Evolutionary conservation across 257 asterid genomes (phyloP).

Genomic region (Solanum megistacrolobum): DNA sequence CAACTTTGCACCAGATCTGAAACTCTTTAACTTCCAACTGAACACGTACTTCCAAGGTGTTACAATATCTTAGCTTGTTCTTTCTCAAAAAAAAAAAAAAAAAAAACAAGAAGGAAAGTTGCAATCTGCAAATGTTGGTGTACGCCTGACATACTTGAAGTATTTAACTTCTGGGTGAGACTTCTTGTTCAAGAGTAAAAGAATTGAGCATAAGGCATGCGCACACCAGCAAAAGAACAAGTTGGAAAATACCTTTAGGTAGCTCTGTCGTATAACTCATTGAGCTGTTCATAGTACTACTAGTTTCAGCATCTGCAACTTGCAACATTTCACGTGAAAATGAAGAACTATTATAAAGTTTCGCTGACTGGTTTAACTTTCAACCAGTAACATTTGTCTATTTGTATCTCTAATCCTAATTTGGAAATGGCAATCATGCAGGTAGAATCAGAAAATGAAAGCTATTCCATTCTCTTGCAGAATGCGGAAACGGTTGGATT

Average conservation of each 20-base stretch:
- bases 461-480: conserved; percentile 66
- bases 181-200: not conserved
- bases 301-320: not conserved
- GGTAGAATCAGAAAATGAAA: conserved; percentile 32
- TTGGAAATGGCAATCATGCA: conserved; percentile 16
- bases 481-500: conserved; percentile 85
- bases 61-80: not conserved
- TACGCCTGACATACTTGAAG: not conserved
- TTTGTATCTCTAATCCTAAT: not conserved
- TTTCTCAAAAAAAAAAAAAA: not conserved
- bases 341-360: not conserved
- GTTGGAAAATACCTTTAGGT: not conserved
- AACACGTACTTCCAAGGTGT: not conserved
- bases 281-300: not conserved
- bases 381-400: not conserved
- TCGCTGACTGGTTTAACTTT: not conserved
- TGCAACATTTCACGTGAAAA: not conserved
- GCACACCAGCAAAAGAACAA: not conserved
- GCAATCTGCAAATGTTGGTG: not conserved
- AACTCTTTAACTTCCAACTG: not conserved
- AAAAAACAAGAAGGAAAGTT: not conserved
- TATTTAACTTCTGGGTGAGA: not conserved
- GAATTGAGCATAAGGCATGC: not conserved
- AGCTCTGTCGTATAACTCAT: not conserved
- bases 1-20: not conserved